Evolutionary conservation across 1,139 yeast genomes (phyloP).

Genomic region (Hansenula sp.): DNA sequence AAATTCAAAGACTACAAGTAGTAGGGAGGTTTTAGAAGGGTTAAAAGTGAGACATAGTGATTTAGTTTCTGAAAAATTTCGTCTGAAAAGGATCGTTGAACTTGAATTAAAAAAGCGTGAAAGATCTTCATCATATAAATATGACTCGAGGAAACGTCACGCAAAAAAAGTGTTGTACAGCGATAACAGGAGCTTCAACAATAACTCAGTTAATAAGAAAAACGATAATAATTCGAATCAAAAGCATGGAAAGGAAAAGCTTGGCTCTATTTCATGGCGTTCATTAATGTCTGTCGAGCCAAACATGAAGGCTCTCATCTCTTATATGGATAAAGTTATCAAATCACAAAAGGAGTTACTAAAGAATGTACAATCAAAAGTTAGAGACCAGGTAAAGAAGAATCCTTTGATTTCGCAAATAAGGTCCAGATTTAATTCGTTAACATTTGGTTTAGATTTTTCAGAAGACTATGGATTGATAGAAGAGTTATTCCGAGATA

Average conservation of each 20-base stretch:
- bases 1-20: no score
- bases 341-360: not conserved
- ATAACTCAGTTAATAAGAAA: no score
- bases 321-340: not conserved
- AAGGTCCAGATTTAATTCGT: not conserved
- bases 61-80: not conserved
- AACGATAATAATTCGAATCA: not conserved
- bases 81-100: not conserved
- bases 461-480: not conserved
- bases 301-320: not conserved
- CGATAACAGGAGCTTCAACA: no score
- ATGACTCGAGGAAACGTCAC: not conserved
- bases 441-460: not conserved
- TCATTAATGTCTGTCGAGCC: not conserved
- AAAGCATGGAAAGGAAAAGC: not conserved
- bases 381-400: not conserved
- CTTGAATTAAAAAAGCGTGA: not conserved
- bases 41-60: not conserved
- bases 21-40: no score
- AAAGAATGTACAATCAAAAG: not conserved
- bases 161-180: not conserved
- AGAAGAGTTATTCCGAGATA: not conserved
- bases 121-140: not conserved
- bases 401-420: not conserved
- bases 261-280: not conserved